Base-by-base conservation (phyloP, 306 rosid species). In the Mimosa pudica region DNA sequence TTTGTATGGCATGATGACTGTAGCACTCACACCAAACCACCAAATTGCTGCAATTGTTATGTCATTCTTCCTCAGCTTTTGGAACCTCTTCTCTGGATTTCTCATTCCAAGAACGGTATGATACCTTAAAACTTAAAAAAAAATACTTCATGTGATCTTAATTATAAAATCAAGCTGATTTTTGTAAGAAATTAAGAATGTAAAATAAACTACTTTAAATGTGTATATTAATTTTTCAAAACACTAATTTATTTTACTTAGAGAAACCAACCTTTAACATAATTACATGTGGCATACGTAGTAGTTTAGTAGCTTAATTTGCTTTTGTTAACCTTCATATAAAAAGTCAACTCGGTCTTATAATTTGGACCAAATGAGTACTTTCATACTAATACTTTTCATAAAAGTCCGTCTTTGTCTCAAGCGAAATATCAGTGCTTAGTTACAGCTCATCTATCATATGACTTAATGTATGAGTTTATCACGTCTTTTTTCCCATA, bases 81-180 rank as follows among this genome's bases (percentile, higher is more conserved):
- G 84, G 87, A 80, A 80, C 49, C 63, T 84, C 20, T 84, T 84
- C 81, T 77, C 85, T 42, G 87, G 87, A 20, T 84, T 84, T 41
- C 77, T 84, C 30, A 66, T 81, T 41, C 55, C 82, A 11, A 68
- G 87, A 66, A 60, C 4, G 71, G 82, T 81, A 68, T 36, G 82
- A 18, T 6, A 48, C 14, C 4, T 6, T 4, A 24, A 24, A 61
- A 8, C 66, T 10, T 24, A 24, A 24, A 61, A 61, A 3, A 2
- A 24, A 7, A 24, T 24, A 10, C 12, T 61, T 30, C 66, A 30
- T 60, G 10, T 60, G 10, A 45, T 0, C 30, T 24, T 24, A 24
- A 24, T 24, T 24, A 24, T 24, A 24, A 24, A 24, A 24, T 24
- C 30, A 24, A 24, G 30, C 30, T 24, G 30, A 24, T 24, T 24